A percentile compares a stretch with the other conserved stretches of the same genome.
Evolutionary conservation across 2,329 filamentous ascomycete genomes (phyloP).

Genomic region (Curvularia hawaiiensis): DNA sequence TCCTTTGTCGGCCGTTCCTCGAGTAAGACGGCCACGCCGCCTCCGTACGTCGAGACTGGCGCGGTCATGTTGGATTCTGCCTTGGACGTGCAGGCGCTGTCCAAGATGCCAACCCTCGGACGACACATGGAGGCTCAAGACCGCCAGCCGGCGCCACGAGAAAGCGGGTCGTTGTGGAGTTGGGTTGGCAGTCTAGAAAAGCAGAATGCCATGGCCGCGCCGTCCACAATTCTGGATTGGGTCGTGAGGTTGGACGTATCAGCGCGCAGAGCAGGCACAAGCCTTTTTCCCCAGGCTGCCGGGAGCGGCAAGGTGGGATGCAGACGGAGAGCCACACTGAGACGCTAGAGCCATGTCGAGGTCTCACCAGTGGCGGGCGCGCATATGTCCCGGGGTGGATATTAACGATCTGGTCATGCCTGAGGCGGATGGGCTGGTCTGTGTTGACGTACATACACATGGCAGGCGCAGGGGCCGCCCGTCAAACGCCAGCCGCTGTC

Average conservation of each 20-base stretch:
- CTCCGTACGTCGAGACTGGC: constrained; percentile 23
- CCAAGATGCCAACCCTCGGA: constrained; percentile 18
- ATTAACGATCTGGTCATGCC: constrained; percentile 19
- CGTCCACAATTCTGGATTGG: constrained; percentile 23
- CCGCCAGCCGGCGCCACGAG: constrained; percentile 26
- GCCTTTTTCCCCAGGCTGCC: constrained; percentile 31
- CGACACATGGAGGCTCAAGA: constrained; percentile 41
- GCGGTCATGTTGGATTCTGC: constrained; percentile 13
- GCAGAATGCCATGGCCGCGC: constrained; percentile 26
- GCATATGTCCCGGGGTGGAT: constrained; percentile 35
- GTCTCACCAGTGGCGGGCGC: constrained; percentile 39
- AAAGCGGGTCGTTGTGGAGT: constrained; percentile 36
- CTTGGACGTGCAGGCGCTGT: constrained; percentile 26
- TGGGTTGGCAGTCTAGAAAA: background rate
- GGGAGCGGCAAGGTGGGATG: constrained; percentile 32
- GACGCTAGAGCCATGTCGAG: constrained; percentile 35
- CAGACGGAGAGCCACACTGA: constrained; percentile 24
- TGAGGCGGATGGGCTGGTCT: constrained; percentile 22
- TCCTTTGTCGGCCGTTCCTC: constrained; percentile 5
- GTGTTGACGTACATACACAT: constrained; percentile 37
- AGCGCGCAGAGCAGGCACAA: constrained; percentile 34
- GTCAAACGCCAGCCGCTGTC: constrained; percentile 34
- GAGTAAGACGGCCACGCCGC: constrained; percentile 6
- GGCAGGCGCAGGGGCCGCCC: constrained; percentile 37
- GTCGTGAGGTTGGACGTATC: constrained; percentile 35